These are phyloP conservation scores for Aristolochia fimbriata DNA, from an alignment of 164 flowering plant genomes.

Conservation along the genomic window DNA sequence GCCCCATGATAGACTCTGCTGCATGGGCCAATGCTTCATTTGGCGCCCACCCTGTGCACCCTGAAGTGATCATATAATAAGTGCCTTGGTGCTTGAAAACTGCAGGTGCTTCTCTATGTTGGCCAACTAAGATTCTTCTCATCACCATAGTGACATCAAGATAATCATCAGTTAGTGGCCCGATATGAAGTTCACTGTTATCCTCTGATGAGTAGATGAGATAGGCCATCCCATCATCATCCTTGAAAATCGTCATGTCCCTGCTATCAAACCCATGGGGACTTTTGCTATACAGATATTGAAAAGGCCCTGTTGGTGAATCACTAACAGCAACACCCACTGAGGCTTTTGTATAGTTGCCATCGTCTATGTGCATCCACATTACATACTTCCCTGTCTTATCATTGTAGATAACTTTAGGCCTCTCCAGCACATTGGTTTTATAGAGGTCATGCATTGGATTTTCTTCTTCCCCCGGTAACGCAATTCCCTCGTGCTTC, in stretches of 20 bases:
- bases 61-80: conserved; percentile 95
- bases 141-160: conserved; percentile 52
- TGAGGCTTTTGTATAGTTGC: conserved; percentile 85
- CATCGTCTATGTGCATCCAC: conserved; percentile 99
- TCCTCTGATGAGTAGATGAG: conserved; percentile 84
- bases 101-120: conserved; percentile 93
- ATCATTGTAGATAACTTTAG: conserved; percentile 83
- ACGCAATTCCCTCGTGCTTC: conserved; percentile 90
- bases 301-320: conserved; percentile 83
- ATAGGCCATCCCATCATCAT: conserved; percentile 80
- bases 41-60: conserved; percentile 98
- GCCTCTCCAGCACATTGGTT: conserved; percentile 90
- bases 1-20: conserved; percentile 87
- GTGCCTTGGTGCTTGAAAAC: conserved; percentile 75
- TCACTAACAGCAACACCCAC: conserved; percentile 81
- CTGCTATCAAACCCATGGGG: conserved; percentile 94
- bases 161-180: conserved; percentile 73
- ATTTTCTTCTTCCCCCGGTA: conserved; percentile 61
- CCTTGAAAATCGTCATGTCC: conserved; percentile 94
- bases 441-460: conserved; percentile 79
- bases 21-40: conserved; percentile 91
- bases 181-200: conserved; percentile 88
- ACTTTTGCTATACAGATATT: conserved; percentile 63
- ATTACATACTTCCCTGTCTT: conserved; percentile 73
- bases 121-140: conserved; percentile 64